phyloP scores from a whole-genome alignment of 805 yeast species.

The Ogataea kodamae region DNA sequence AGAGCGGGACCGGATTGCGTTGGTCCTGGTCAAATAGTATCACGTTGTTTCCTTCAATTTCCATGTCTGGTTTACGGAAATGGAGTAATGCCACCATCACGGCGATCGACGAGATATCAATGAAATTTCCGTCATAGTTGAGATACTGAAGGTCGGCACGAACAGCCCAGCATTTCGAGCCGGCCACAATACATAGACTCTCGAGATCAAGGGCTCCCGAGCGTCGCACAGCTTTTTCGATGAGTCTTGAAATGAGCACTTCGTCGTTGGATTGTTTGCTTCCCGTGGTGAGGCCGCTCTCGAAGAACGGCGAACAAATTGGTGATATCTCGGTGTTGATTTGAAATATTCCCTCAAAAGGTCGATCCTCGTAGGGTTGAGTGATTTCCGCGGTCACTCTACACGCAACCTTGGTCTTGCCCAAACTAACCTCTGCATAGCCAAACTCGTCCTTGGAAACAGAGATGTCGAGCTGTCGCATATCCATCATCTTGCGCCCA shows the following conservation, averaged over 20 bases:
- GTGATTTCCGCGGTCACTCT: conserved; percentile 73
- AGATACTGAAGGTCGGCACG: conserved; percentile 87
- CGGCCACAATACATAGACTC: conserved; percentile 85
- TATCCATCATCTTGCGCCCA: conserved; percentile 60
- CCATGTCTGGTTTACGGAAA: conserved; percentile 78
- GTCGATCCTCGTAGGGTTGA: conserved; percentile 84
- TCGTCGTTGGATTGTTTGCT: conserved; percentile 69
- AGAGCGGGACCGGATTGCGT: conserved; percentile 81
- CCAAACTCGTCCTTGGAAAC: conserved; percentile 70
- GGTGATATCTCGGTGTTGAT: conserved; percentile 86
- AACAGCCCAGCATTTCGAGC: conserved; percentile 85
- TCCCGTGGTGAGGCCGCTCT: conserved; percentile 47
- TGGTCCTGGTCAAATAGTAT: conserved; percentile 70
- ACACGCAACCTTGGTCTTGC: conserved; percentile 68
- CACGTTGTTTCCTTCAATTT: conserved; percentile 62
- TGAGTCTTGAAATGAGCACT: conserved; percentile 69
- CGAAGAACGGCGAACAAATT: conserved; percentile 85
- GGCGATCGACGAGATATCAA: conserved; percentile 87
- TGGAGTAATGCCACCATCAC: conserved; percentile 84
- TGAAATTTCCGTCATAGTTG: conserved; percentile 88
- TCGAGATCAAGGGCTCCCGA: conserved; percentile 91
- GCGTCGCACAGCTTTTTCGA: conserved; percentile 89
- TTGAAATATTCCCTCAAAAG: conserved; percentile 85
- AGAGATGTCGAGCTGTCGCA: conserved; percentile 60
- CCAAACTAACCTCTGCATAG: conserved; percentile 72